Conservation (phyloP, 441 rosid species). For the Adansonia rubrostipa region DNA sequence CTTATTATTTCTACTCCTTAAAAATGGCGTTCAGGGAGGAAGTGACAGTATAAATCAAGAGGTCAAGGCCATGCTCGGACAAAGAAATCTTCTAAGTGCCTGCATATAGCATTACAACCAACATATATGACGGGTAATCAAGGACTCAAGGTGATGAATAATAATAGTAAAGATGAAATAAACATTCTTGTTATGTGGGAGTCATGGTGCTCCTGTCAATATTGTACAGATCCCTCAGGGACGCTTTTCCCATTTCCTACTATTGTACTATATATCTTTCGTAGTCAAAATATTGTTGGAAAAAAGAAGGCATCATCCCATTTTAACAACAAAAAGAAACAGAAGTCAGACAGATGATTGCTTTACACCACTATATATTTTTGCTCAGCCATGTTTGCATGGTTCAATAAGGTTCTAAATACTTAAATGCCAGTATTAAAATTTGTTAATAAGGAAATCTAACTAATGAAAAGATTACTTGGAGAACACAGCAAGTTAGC, state of each 20-base stretch:
- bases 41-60: neutral
- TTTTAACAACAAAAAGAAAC: constrained; percentile 5
- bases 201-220: neutral
- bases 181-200: constrained; percentile 3
- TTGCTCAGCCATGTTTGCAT: constrained; percentile 6
- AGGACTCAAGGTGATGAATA: constrained; percentile 4
- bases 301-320: constrained; percentile 14
- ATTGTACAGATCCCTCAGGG: neutral
- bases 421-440: constrained; percentile 7
- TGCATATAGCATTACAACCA: constrained; percentile 2
- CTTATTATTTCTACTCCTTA: constrained; percentile 5
- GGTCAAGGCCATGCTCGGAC: neutral
- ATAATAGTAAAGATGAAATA: neutral
- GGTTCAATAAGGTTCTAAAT: constrained; percentile 3
- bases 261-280: constrained; percentile 20
- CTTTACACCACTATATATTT: constrained; percentile 4
- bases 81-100: neutral
- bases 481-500: constrained; percentile 22
- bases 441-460: constrained; percentile 14
- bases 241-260: constrained; percentile 4
- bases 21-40: neutral
- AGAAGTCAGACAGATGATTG: constrained; percentile 9
- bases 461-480: constrained; percentile 24
- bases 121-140: neutral
- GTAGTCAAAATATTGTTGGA: constrained; percentile 22